Evolutionary conservation across 495 filamentous ascomycete species (phyloP).

Genomic region (Neurospora sp.): DNA sequence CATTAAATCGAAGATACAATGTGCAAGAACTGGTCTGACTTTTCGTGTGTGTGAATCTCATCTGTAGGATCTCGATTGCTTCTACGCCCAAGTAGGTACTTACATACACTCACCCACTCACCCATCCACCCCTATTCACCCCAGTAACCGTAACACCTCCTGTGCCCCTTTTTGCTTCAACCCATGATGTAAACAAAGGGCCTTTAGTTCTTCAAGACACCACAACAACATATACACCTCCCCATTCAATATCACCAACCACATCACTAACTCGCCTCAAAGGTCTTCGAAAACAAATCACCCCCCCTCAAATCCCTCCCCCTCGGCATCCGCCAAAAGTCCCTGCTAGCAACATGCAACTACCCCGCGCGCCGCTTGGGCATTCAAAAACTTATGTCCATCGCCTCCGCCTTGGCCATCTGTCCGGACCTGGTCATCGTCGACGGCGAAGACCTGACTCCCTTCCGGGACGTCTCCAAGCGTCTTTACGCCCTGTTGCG

Average conservation of each 20-base stretch:
- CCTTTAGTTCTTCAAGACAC: not conserved
- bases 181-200: not conserved
- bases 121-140: not conserved
- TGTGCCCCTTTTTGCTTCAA: not conserved
- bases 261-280: conserved; percentile 1
- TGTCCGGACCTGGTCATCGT: conserved; percentile 81
- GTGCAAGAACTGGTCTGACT: conserved; percentile 6
- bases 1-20: too few species aligned
- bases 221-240: not conserved
- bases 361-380: conserved; percentile 74
- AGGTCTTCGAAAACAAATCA: conserved; percentile 62
- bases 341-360: conserved; percentile 91
- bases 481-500: conserved; percentile 61
- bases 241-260: not conserved
- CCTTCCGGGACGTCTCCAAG: conserved; percentile 80
- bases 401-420: conserved; percentile 66
- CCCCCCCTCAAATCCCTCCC: conserved; percentile 62
- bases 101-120: too few species aligned
- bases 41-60: not conserved
- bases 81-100: conserved; percentile 77
- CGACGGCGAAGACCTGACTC: conserved; percentile 77
- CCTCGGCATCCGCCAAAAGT: conserved; percentile 59
- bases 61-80: conserved; percentile 76
- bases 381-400: conserved; percentile 72
- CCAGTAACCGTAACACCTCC: not conserved